These are phyloP conservation scores for Apiotrichum porosum DNA, from an alignment of 1,284 basidiomycete genomes.

Conservation along the genomic window DNA sequence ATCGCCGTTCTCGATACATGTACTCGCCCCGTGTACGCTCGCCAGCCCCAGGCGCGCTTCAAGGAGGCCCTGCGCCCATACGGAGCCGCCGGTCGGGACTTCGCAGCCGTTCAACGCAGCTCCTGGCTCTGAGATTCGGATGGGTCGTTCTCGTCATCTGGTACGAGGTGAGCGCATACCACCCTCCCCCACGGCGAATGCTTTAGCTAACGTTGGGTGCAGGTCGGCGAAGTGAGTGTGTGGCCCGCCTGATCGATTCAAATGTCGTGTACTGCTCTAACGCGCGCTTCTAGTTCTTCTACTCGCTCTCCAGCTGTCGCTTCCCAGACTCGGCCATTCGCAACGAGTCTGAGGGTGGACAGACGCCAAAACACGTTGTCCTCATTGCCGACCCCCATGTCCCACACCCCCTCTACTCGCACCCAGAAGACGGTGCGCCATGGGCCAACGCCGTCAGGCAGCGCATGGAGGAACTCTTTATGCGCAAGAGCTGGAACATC, in stretches of 20 bases:
- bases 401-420: constrained; percentile 55
- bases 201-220: no score
- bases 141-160: constrained; percentile 63
- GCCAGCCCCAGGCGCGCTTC: background rate
- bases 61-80: background rate
- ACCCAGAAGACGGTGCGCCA: constrained; percentile 42
- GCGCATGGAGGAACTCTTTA: constrained; percentile 61
- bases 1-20: background rate
- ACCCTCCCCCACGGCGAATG: background rate
- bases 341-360: background rate
- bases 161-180: constrained; percentile 59
- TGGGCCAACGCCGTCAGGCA: constrained; percentile 52
- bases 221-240: constrained; percentile 42
- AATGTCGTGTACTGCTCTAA: no score
- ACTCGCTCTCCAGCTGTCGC: constrained; percentile 45
- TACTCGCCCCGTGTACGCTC: background rate
- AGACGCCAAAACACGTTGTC: constrained; percentile 58
- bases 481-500: constrained; percentile 70
- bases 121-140: constrained; percentile 53
- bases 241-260: no score
- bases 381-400: constrained; percentile 75
- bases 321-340: constrained; percentile 44
- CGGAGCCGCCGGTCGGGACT: constrained; percentile 23
- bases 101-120: constrained; percentile 32
- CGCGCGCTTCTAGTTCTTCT: constrained; percentile 48